These are phyloP conservation scores for Gymnopilus dilepis DNA, from an alignment of 768 basidiomycete genomes.

Conservation along the genomic window DNA sequence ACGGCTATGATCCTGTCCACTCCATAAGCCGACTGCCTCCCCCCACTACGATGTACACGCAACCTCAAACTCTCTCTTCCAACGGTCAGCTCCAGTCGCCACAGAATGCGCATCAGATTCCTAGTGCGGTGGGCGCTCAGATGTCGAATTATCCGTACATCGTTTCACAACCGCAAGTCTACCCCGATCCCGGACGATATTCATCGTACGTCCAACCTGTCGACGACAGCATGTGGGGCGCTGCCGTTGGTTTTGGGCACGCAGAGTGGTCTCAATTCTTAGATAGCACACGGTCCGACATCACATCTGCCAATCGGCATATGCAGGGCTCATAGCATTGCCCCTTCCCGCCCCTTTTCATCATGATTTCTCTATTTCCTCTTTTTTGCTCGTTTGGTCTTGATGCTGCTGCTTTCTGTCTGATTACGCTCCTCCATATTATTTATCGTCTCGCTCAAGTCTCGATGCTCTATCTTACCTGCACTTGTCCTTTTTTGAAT, in stretches of 20 bases:
- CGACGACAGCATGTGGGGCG: constrained; percentile 78
- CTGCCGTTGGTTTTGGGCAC: constrained; percentile 74
- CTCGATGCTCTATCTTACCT: constrained; percentile 26
- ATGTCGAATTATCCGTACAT: background rate
- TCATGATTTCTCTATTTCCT: too few relatives aligned
- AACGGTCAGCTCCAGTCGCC: constrained; percentile 33
- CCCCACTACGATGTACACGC: background rate
- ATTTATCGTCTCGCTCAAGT: constrained; percentile 23
- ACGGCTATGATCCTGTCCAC: constrained; percentile 41
- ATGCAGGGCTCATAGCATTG: constrained; percentile 37
- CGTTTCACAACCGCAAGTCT: constrained; percentile 31
- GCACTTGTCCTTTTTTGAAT: constrained; percentile 20
- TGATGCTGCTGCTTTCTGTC: constrained; percentile 14
- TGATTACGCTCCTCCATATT: constrained; percentile 24
- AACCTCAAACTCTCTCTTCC: constrained; percentile 20
- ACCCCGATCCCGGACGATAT: constrained; percentile 46
- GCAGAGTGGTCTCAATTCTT: constrained; percentile 73
- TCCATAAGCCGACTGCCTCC: background rate
- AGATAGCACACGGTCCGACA: constrained; percentile 64
- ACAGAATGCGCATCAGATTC: constrained; percentile 31
- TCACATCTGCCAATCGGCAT: constrained; percentile 36
- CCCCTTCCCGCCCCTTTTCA: constrained; percentile 22
- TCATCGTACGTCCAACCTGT: constrained; percentile 54
- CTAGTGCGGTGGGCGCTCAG: background rate
- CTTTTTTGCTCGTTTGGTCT: constrained; percentile 16